Base-by-base conservation (phyloP, 257 asterid genomes). In the Salvia splendens region DNA sequence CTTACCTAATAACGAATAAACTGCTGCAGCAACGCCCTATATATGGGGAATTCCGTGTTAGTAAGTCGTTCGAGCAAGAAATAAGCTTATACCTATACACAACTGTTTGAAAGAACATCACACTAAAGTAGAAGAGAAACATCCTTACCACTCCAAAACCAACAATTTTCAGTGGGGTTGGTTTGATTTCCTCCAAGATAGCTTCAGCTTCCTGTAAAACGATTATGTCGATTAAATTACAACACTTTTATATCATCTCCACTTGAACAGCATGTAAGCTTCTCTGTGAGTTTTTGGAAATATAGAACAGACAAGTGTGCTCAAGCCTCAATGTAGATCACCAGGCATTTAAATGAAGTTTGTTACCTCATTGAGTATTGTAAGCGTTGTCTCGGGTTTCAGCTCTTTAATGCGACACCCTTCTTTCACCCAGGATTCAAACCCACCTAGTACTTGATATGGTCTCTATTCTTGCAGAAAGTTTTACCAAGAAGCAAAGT, bases 191-290 rank as follows among this genome's bases (percentile, higher is more conserved):
- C 83, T 92, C 95, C 71, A 91, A 67, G 68, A 91, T 89, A 47
- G 98, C 98, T 82, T 89, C 92, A 64, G 92, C 95, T 64, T 92
- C 98, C 98, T 92, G 63, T 14, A 28, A 72, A 40, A 68, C 77
- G 53, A 77, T 61, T 67, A 54, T 30, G 12, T 48, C 48, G 42
- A 78, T 24, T 24, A 24, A 24, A 24, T 2, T 24, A 24, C 1
- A 24, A 24, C 30, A 24, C 30, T 24, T 24, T 24, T 1, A 0
- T 24, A 24, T 24, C 30, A 33, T 33, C 38, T 33, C 38, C 38
- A 5, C 10, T 7, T 11, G 54, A 48, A 15, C 54, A 48, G 3
- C 28, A 1, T 40, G 11, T 40, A 6, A 40, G 8, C 45, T 40
- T 5, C 52, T 47, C 51, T 0, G 2, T 47, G 8, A n/a, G 52